A percentile compares a stretch with the other conserved stretches of the same genome.
Evolutionary conservation across 176 grass and related monocot species (phyloP).

Genomic region (Cymbopogon citratus): DNA sequence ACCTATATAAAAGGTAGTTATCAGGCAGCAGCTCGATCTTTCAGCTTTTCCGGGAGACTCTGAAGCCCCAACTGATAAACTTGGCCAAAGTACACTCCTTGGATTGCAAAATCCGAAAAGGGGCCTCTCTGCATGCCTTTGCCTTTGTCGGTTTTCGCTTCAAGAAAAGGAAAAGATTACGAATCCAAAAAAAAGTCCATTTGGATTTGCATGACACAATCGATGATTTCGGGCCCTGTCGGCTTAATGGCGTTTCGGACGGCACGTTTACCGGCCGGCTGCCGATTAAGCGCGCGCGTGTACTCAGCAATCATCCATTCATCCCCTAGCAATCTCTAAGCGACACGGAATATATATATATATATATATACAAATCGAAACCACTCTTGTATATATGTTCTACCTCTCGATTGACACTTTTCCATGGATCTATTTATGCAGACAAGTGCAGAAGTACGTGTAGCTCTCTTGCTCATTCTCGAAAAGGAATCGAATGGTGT

Average conservation of each 20-base stretch:
- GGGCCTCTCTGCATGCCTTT: no score
- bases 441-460: background rate
- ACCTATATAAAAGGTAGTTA: no score
- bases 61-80: no score
- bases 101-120: no score
- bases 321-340: background rate
- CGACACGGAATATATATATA: background rate
- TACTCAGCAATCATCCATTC: background rate
- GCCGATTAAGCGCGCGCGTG: background rate
- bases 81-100: no score
- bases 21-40: no score
- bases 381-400: no score
- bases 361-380: no score
- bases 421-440: background rate
- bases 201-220: background rate
- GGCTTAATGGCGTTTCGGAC: slow-evolving; percentile 21
- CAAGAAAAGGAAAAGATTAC: no score
- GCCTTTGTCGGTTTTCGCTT: no score
- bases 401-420: background rate
- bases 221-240: slow-evolving; percentile 37
- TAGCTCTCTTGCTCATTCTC: background rate
- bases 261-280: slow-evolving; percentile 35
- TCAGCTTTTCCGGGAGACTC: no score
- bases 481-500: background rate
- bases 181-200: no score